Conservation (phyloP, 306 rosid genomes). For the Cucurbita ficifolia region DNA sequence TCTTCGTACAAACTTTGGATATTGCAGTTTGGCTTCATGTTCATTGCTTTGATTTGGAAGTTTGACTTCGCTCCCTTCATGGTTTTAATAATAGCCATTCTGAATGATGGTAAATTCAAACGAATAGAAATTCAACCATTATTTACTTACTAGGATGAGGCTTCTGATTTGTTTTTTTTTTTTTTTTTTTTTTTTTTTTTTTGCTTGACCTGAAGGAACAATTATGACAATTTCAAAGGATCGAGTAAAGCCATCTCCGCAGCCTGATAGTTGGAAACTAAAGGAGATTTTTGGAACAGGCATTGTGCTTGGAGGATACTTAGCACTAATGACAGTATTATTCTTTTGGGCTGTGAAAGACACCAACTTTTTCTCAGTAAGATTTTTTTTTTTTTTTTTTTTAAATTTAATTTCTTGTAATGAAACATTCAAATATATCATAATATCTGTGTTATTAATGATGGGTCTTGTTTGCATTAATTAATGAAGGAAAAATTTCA, state of each 20-base stretch:
- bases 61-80: constrained; percentile 96
- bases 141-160: background rate
- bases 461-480: background rate
- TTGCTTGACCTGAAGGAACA: constrained; percentile 41
- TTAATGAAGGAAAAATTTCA: constrained; percentile 44
- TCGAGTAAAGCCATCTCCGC: constrained; percentile 96
- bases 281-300: constrained; percentile 94
- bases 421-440: background rate
- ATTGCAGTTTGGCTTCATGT: constrained; percentile 87
- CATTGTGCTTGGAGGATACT: constrained; percentile 82
- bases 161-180: constrained; percentile 3
- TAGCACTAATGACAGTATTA: constrained; percentile 88
- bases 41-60: constrained; percentile 92
- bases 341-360: constrained; percentile 75
- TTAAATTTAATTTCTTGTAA: too few relatives aligned
- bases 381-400: background rate
- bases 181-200: too few relatives aligned
- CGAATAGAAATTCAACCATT: background rate
- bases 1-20: constrained; percentile 1
- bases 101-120: constrained; percentile 65
- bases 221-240: constrained; percentile 99
- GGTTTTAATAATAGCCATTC: constrained; percentile 90
- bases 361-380: constrained; percentile 74
- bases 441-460: background rate
- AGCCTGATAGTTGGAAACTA: constrained; percentile 92